A percentile compares a stretch with the other conserved stretches of the same genome.
phyloP scores from a whole-genome alignment of 805 yeast species.

The Pichia cabralensis region DNA sequence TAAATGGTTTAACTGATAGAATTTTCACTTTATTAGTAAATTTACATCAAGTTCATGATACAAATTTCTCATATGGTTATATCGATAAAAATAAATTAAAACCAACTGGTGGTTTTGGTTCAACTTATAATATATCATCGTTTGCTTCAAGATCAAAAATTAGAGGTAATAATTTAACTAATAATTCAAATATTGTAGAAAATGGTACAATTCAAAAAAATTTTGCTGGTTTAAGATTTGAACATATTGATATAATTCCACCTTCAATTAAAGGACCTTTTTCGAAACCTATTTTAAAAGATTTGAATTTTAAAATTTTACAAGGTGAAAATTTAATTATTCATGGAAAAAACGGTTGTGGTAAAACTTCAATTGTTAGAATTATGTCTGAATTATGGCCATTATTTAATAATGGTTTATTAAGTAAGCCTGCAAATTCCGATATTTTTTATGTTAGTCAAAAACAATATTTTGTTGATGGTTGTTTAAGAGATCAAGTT shows the following conservation, averaged over 20 bases:
- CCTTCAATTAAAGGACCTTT: slow-evolving; percentile 54
- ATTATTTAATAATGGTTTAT: slow-evolving; percentile 58
- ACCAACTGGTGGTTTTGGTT: slow-evolving; percentile 23
- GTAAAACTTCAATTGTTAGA: slow-evolving; percentile 80
- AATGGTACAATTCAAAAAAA: slow-evolving; percentile 77
- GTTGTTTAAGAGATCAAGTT: slow-evolving; percentile 83
- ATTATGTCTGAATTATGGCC: slow-evolving; percentile 91
- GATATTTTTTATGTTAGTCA: slow-evolving; percentile 79
- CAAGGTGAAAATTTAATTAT: slow-evolving; percentile 65
- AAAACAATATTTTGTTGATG: slow-evolving; percentile 69
- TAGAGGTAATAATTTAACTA: slow-evolving; percentile 3
- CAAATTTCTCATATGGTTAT: slow-evolving; percentile 39
- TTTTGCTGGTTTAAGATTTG: slow-evolving; percentile 73
- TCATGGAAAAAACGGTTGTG: slow-evolving; percentile 82
- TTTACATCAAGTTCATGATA: slow-evolving; percentile 74
- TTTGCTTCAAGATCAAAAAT: slow-evolving; percentile 23
- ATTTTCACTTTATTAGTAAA: slow-evolving; percentile 68
- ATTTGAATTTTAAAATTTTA: slow-evolving; percentile 50
- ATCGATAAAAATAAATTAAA: slow-evolving; percentile 10
- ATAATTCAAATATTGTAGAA: slow-evolving; percentile 14
- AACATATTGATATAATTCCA: slow-evolving; percentile 70
- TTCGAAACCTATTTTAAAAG: slow-evolving; percentile 52
- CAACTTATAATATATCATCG: slow-evolving; percentile 20
- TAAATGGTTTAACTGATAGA: slow-evolving; percentile 84
- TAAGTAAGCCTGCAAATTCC: slow-evolving; percentile 63